Evolutionary conservation across 1,284 basidiomycete species (phyloP), one percentile per base, ranked within the genome.

Genomic region (Ceratobasidium sp.): DNA sequence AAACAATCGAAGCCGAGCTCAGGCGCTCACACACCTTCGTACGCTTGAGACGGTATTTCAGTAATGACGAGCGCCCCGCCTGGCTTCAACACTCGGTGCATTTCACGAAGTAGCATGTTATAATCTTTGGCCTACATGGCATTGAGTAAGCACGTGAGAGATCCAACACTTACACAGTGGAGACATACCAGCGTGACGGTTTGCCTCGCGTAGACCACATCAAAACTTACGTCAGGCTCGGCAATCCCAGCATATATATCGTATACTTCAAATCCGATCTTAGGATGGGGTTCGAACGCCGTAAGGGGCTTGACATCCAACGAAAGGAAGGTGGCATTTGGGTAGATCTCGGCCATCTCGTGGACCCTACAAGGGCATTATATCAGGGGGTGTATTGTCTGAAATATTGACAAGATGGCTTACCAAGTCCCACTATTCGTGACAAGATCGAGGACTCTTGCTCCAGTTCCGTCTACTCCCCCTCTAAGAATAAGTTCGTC

Each of bases 31-130:
- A 49, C 13, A 66, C 60, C 72, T 23, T 75, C 72, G 49, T 64
- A 75, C 28, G 53, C 42, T 26, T 75, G 72, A 15, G 49, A 51
- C 12, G 72, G 72, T 42, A 64, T 64, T 39, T 75, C 72, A 33
- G 58, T 60, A 7, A 75, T 53, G 7, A 75, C 49, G 20, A 75
- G 20, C 1, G 64, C n/a, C 18, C 72, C 72, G 28, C 60, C 60
- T 20, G 72, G 72, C 46, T 66, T 75, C 15, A 75, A 44, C 3
- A 75, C 72, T 20, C 72, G 58, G 40, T 75, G 72, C 44, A 64
- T 64, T 55, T 75, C 72, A 12, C 72, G 60, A 3, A 75, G 33
- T 55, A 75, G 23, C 5, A 66, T 13, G 42, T 61, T 73, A 26
- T 26, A 73, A 23, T 73, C 40, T 28, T 73, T 73, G 26, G 58